A percentile compares a stretch with the other conserved stretches of the same genome.
These are phyloP conservation scores for Bathelium albidoporum DNA, from an alignment of 495 filamentous ascomycete species.

Conservation along the genomic window DNA sequence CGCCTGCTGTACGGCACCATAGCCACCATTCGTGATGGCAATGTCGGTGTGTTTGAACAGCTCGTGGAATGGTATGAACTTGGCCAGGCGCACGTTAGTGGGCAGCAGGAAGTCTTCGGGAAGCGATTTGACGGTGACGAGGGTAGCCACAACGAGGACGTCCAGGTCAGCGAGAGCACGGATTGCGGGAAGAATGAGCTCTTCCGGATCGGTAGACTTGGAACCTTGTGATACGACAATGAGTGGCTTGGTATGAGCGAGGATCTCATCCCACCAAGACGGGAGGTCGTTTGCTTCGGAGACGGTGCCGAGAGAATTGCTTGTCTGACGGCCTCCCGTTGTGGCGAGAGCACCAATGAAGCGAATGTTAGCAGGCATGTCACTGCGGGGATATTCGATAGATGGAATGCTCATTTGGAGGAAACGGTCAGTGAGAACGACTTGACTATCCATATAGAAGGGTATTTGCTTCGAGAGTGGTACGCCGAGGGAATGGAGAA, in stretches of 20 bases:
- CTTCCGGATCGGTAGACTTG: not conserved
- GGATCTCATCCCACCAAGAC: not conserved
- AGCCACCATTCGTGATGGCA: conserved; percentile 7
- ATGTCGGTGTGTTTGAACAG: conserved; percentile 8
- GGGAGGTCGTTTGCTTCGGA: not conserved
- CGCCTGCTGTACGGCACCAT: conserved; percentile 6
- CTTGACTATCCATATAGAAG: conserved; percentile 3
- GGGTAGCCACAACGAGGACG: not conserved
- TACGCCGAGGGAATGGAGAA: not conserved
- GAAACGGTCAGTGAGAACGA: not conserved
- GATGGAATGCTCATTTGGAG: conserved; percentile 3
- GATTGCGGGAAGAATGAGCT: conserved; percentile 7
- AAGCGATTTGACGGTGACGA: not conserved
- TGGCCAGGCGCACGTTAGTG: not conserved
- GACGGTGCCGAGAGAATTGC: not conserved
- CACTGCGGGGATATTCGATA: not conserved
- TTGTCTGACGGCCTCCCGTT: not conserved
- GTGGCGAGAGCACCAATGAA: not conserved
- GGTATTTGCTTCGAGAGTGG: not conserved
- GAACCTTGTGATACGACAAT: not conserved
- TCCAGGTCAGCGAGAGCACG: not conserved
- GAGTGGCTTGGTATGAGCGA: not conserved
- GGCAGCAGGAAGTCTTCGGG: conserved; percentile 5
- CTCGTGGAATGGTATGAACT: conserved; percentile 7
- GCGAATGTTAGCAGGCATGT: not conserved